These are phyloP conservation scores for Suhomyces guaymorum DNA, from an alignment of 1,139 yeast species.

Conservation along the genomic window DNA sequence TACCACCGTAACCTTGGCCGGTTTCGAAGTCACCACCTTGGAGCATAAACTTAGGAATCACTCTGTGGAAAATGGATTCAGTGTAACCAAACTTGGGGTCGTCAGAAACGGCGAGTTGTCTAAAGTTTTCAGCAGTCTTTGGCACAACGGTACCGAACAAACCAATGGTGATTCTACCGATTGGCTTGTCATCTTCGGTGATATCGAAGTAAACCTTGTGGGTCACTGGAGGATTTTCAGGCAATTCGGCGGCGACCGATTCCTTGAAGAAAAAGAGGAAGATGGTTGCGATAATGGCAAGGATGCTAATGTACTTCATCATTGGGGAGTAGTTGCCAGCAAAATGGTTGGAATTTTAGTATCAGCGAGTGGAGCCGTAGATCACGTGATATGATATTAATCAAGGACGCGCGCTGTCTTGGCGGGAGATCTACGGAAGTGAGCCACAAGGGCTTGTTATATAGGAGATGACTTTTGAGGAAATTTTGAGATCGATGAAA, in stretches of 20 bases:
- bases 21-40: conserved; percentile 66
- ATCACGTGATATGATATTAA: too few species aligned
- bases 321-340: too few species aligned
- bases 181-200: conserved; percentile 70
- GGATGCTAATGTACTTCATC: conserved; percentile 33
- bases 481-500: too few species aligned
- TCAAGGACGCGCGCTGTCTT: too few species aligned
- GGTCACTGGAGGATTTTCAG: conserved; percentile 61
- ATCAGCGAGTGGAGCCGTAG: too few species aligned
- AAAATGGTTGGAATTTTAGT: too few species aligned
- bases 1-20: conserved; percentile 62
- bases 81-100: conserved; percentile 58
- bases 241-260: conserved; percentile 26
- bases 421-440: too few species aligned
- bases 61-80: conserved; percentile 56
- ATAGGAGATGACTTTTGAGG: too few species aligned
- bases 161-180: conserved; percentile 72
- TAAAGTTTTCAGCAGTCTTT: conserved; percentile 59
- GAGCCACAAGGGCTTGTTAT: too few species aligned
- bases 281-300: conserved; percentile 23
- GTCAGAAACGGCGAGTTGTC: conserved; percentile 57
- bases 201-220: conserved; percentile 84
- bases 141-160: conserved; percentile 68
- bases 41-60: conserved; percentile 58
- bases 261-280: conserved; percentile 24